Evolutionary conservation across 495 filamentous ascomycete species (phyloP).

Genomic region (Xanthoparmelia taractica): DNA sequence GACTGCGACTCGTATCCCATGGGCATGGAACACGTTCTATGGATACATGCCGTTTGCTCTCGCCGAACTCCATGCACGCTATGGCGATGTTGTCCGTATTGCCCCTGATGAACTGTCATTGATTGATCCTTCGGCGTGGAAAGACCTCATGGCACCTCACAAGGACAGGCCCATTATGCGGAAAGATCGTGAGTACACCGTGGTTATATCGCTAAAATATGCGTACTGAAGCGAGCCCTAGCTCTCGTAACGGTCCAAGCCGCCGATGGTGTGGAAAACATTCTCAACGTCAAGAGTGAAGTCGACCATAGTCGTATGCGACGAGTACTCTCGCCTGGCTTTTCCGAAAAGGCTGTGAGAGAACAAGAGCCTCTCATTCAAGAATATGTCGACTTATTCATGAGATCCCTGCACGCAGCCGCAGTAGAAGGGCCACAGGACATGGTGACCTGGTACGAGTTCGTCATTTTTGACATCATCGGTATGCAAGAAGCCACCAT

Average conservation of each 20-base stretch:
- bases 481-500: neutral
- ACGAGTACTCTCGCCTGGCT: constrained; percentile 40
- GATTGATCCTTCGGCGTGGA: constrained; percentile 15
- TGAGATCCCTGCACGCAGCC: neutral
- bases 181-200: too few species aligned
- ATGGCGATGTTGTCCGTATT: constrained; percentile 43
- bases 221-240: neutral
- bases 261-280: neutral
- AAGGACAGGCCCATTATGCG: too few species aligned
- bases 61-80: constrained; percentile 32
- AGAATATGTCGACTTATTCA: neutral
- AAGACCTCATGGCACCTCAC: too few species aligned
- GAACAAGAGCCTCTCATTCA: constrained; percentile 30
- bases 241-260: neutral
- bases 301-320: constrained; percentile 31
- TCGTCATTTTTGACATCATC: neutral
- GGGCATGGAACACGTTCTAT: constrained; percentile 6
- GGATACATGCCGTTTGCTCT: constrained; percentile 11
- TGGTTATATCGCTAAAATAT: constrained; percentile 9
- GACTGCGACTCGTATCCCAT: constrained; percentile 14
- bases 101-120: constrained; percentile 42
- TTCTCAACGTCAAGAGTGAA: neutral
- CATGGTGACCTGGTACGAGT: constrained; percentile 45
- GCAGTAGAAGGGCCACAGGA: constrained; percentile 26
- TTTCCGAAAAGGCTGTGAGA: constrained; percentile 40